These are phyloP conservation scores for Xylariaceae sp. DNA, from an alignment of 2,329 filamentous ascomycete species.

Conservation along the genomic window DNA sequence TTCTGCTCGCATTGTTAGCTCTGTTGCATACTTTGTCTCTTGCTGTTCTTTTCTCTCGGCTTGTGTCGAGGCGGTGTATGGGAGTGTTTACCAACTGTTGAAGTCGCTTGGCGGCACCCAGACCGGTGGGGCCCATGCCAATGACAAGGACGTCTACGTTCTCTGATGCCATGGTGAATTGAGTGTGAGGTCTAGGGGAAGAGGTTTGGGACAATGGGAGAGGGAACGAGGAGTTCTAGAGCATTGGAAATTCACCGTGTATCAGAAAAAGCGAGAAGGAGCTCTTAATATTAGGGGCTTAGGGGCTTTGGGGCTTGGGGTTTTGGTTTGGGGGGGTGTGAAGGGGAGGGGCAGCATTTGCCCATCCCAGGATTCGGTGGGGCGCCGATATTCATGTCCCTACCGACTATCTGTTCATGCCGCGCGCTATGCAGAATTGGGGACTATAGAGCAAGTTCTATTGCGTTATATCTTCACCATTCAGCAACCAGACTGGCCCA, in stretches of 20 bases:
- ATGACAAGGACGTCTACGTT: constrained; percentile 97
- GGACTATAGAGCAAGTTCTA: neutral
- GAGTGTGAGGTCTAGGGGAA: constrained; percentile 8
- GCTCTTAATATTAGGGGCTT: constrained; percentile 13
- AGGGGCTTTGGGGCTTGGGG: neutral
- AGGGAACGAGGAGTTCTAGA: constrained; percentile 7
- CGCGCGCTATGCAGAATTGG: neutral
- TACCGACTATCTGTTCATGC: constrained; percentile 1
- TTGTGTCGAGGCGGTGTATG: constrained; percentile 27
- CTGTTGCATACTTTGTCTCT: too few relatives aligned
- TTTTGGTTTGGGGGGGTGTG: neutral
- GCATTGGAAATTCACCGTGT: constrained; percentile 9
- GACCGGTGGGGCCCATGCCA: constrained; percentile 93
- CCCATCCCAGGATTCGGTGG: constrained; percentile 13
- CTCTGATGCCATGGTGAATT: constrained; percentile 26
- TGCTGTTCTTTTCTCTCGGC: too few relatives aligned
- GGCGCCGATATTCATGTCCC: constrained; percentile 6
- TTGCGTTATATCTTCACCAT: neutral
- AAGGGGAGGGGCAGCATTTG: constrained; percentile 14
- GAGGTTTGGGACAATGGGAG: constrained; percentile 1
- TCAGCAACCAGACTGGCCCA: neutral
- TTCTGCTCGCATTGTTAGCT: constrained; percentile 52
- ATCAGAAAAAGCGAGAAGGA: constrained; percentile 13
- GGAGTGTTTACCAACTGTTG: constrained; percentile 78
- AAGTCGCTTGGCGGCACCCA: constrained; percentile 96